Evolutionary conservation across 352 stramenopile species (phyloP), one percentile per base, ranked within the genome.

Genomic region (Globisporangium paroecandrum): DNA sequence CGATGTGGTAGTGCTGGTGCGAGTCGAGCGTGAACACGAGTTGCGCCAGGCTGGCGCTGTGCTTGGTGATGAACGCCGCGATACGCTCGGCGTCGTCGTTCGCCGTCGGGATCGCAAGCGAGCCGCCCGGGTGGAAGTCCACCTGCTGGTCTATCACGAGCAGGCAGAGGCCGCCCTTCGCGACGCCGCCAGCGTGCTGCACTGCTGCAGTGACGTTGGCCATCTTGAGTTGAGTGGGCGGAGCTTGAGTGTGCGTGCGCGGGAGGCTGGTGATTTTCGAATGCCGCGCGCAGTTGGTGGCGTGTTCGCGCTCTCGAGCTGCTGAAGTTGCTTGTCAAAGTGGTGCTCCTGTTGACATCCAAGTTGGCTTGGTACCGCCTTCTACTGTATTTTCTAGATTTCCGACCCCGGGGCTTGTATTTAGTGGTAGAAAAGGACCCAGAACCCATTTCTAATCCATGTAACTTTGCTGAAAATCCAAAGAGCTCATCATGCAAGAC

Each of bases 11-110:
- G 47, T 91, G 93, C 62, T 98, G 90, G 79, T 99, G 97, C 53
- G 92, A 98, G 75, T 99, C 97, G 60, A 99, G 77, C 25, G 97
- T 99, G n/a, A 98, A 84, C 24, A 98, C 85, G 34, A 99, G 78
- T 66, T 98, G 89, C 55, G 76, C 65, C 58, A 97, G 87, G 51
- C 85, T 36, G 1, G 51, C 32, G 9, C 59, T 22, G 72, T 98
- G 73, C 59, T 83, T 56, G 12, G 36, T 47, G 71, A 99, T 98
- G 61, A 99, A 89, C 20, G 59, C 66, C 6, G 94, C 81, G 53
- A 98, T 98, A 27, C 93, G 85, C 49, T 76, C 69, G 6, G 96
- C 92, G 77, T 99, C 96, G 8, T 90, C 79, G 58, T 93, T 81
- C 6, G 97, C 95, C 22, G 83, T 94, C n/a, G 93, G 85, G 77